phyloP scores from a whole-genome alignment of 352 stramenopile species.

The Blastocystis sp. region DNA sequence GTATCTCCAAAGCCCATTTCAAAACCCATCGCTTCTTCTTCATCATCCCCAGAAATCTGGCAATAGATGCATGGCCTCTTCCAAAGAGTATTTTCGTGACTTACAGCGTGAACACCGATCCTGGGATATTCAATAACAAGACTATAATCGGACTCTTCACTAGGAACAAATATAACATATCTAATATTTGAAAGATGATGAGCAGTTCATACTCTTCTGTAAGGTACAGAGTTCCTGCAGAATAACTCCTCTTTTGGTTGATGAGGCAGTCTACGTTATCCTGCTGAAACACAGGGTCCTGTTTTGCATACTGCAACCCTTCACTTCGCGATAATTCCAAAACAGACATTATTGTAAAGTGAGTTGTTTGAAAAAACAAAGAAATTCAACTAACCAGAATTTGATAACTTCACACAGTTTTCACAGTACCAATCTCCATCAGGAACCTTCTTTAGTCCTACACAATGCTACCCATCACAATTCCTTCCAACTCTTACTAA shows the following conservation, averaged over 20 bases:
- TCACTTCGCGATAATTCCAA: neutral
- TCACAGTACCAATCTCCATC: conserved; percentile 79
- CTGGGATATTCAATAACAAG: conserved; percentile 29
- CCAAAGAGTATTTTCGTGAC: neutral
- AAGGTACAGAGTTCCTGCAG: neutral
- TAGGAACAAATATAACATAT: neutral
- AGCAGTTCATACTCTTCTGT: neutral
- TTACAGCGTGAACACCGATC: conserved; percentile 23
- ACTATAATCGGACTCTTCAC: neutral
- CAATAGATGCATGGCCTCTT: conserved; percentile 35
- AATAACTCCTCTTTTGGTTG: neutral
- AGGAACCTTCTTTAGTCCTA: conserved; percentile 73
- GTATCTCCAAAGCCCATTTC: neutral
- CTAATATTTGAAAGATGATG: neutral
- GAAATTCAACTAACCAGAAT: neutral
- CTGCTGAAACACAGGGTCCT: neutral
- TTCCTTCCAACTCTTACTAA: conserved; percentile 68
- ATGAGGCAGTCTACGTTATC: conserved; percentile 5
- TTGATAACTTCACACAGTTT: conserved; percentile 50
- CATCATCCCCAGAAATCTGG: conserved; percentile 26
- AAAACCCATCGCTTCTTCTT: neutral
- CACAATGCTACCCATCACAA: conserved; percentile 73
- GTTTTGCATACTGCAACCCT: neutral
- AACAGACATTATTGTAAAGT: neutral
- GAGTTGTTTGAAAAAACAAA: neutral